Evolutionary conservation across 257 asterid genomes (phyloP), one percentile per base, ranked within the genome.

Genomic region (Scutellaria barbata): DNA sequence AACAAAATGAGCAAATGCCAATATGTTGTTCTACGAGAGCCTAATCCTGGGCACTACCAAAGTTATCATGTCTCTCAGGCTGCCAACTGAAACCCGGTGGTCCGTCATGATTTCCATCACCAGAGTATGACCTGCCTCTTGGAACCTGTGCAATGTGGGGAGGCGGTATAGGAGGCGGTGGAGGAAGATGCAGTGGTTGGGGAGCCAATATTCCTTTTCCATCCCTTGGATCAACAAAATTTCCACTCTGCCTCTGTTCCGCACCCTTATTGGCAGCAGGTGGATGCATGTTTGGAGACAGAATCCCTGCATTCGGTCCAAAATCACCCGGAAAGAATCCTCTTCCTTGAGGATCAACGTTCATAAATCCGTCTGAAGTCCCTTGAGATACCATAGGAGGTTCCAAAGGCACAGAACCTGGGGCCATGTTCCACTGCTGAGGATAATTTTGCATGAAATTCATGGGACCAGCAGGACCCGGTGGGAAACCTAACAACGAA

Each of bases 81-180:
- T 80, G 90, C 91, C 95, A 90, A 30, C 89, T 84, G 62, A 90
- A 89, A 60, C 90, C 91, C 4, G 92, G 93, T 10, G 86, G 91
- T 3, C 88, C 88, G 47, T 90, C 98, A 56, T 66, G 82, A 72
- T 75, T 85, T 20, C 80, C 69, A 14, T 85, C 95, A 68, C 82
- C 84, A 0, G 96, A 74, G 75, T 71, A 87, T n/a, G 86, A 81
- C 53, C 89, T 80, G 63, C 92, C 92, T 30, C 81, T 82, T 71
- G 82, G 85, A 47, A 63, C 72, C 74, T 84, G 89, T n/a, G 83
- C 16, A 75, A 78, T 51, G 61, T 82, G 90, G 9, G 79, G 73
- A 42, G 77, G 89, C 39, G 85, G 88, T 33, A 83, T 13, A 25
- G 90, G 84, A 12, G 96, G 92, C 5, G 95, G 93, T 0, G 95